Conservation (phyloP, 257 asterid genomes). For the Craterostigma plantagineum region DNA sequence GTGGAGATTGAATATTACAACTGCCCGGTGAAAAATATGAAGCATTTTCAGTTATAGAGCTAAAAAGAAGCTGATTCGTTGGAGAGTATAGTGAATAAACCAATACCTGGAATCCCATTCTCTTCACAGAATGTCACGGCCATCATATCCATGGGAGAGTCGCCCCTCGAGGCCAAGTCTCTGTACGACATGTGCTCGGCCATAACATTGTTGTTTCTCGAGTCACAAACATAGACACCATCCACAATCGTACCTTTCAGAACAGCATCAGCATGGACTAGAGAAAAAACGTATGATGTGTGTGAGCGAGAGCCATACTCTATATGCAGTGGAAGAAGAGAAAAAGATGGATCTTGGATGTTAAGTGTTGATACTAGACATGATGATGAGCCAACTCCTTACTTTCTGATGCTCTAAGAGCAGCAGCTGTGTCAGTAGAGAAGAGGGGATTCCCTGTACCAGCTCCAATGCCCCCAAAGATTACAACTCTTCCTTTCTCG, state of each 20-base stretch:
- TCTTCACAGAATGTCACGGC: conserved; percentile 52
- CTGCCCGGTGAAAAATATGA: conserved; percentile 23
- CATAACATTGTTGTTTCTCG: conserved; percentile 37
- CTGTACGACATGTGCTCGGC: conserved; percentile 57
- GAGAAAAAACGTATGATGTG: conserved; percentile 1
- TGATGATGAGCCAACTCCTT: conserved; percentile 6
- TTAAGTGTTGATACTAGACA: neutral
- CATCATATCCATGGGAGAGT: conserved; percentile 70
- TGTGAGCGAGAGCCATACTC: too few relatives aligned
- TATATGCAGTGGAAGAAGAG: conserved; percentile 5
- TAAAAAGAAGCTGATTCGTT: neutral
- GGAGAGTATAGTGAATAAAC: neutral
- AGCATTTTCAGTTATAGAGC: neutral
- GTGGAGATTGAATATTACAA: conserved; percentile 71
- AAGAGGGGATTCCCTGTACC: conserved; percentile 84
- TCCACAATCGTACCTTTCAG: conserved; percentile 72
- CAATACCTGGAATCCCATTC: conserved; percentile 50
- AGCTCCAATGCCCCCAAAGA: conserved; percentile 89
- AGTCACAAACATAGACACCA: conserved; percentile 47
- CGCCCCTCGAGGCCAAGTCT: conserved; percentile 51
- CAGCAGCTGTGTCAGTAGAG: conserved; percentile 92
- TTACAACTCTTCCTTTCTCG: conserved; percentile 90
- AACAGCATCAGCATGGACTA: conserved; percentile 89
- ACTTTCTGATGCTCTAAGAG: conserved; percentile 93
- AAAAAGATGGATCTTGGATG: conserved; percentile 1